Evolutionary conservation across 352 stramenopile species (phyloP).

Genomic region (Pythium utonaiense): DNA sequence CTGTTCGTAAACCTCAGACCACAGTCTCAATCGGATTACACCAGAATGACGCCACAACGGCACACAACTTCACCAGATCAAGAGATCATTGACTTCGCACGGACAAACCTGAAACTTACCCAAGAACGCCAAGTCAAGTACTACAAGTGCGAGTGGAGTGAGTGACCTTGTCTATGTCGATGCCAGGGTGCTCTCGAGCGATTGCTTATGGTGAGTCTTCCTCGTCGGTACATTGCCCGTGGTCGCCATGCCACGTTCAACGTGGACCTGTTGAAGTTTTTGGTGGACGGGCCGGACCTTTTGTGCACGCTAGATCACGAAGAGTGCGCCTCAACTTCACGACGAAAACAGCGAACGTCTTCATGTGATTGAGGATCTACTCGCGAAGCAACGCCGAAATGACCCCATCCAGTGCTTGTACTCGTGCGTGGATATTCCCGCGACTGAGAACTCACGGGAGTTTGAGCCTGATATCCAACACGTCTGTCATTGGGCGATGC

Average conservation of each 20-base stretch:
- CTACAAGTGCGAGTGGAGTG: neutral
- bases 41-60: neutral
- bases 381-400: neutral
- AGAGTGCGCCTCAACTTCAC: neutral
- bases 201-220: neutral
- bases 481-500: slow-evolving; percentile 6
- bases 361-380: slow-evolving; percentile 6
- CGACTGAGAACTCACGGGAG: slow-evolving; percentile 8
- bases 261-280: slow-evolving; percentile 14
- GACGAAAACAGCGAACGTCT: slow-evolving; percentile 1
- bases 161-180: neutral
- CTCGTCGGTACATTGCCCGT: slow-evolving; percentile 3
- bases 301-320: slow-evolving; percentile 8
- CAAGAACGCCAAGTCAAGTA: neutral
- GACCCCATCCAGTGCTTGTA: slow-evolving; percentile 1
- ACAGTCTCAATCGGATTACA: neutral
- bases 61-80: neutral
- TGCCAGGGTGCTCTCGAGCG: neutral
- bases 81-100: neutral
- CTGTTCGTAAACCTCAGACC: neutral
- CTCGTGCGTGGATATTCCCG: slow-evolving; percentile 5
- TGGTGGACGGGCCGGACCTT: slow-evolving; percentile 5
- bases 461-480: neutral
- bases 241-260: slow-evolving; percentile 15
- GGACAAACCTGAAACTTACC: neutral